These are phyloP conservation scores for Eucalyptus caleyi DNA, from an alignment of 345 rosid species.

Conservation along the genomic window DNA sequence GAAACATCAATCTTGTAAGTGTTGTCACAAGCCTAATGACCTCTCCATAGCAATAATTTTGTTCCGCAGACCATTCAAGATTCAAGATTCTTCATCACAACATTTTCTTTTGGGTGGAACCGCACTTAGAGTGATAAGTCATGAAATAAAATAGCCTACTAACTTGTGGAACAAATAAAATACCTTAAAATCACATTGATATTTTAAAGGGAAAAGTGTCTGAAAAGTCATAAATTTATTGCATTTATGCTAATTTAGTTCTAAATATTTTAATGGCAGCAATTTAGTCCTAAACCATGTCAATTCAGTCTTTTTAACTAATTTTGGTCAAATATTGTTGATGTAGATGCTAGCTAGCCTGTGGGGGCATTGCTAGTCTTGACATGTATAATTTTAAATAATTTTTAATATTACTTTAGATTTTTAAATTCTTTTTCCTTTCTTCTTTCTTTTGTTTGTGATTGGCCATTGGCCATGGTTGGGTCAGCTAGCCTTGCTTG, in stretches of 20 bases:
- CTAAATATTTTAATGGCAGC: background rate
- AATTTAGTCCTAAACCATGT: background rate
- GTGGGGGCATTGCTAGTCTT: rapidly evolving
- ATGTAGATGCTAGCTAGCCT: rapidly evolving
- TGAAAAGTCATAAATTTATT: too few relatives aligned
- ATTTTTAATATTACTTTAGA: too few relatives aligned
- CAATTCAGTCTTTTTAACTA: too few relatives aligned
- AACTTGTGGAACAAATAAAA: background rate
- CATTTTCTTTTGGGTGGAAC: background rate
- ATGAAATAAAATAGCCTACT: background rate
- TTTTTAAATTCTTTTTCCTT: too few relatives aligned
- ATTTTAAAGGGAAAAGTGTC: background rate
- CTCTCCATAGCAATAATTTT: background rate
- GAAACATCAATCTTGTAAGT: background rate
- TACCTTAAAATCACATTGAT: background rate
- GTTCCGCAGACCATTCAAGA: background rate
- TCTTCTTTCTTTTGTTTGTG: background rate
- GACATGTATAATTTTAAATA: too few relatives aligned
- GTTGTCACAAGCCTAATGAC: background rate
- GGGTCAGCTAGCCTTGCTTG: background rate
- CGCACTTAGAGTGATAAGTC: background rate
- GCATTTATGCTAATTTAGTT: background rate
- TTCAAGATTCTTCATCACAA: background rate
- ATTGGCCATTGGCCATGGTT: background rate
- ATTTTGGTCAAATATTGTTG: background rate